phyloP scores from a whole-genome alignment of 208 protist genomes.

The Leishmania major region DNA sequence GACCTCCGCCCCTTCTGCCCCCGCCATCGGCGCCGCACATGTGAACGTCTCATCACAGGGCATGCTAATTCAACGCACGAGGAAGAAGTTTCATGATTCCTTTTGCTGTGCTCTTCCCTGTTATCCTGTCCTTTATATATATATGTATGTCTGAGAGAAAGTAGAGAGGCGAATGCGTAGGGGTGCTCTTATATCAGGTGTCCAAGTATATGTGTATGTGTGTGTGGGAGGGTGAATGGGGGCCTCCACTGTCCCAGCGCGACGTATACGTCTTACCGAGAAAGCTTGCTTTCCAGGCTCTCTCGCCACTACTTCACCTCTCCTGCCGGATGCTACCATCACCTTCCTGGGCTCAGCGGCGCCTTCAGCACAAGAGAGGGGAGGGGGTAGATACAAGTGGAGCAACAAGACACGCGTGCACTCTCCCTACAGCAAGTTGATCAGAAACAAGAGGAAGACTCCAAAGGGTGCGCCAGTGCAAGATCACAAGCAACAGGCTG shows the following conservation, averaged over 20 bases:
- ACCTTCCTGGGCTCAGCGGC: not conserved
- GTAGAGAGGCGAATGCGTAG: not conserved
- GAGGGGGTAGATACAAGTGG: not conserved
- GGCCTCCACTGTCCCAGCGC: not conserved
- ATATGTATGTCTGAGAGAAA: not conserved
- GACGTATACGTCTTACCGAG: not conserved
- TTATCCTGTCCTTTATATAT: not conserved
- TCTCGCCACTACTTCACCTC: not conserved
- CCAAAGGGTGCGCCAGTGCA: not conserved
- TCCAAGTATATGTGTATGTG: not conserved
- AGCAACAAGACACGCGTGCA: not conserved
- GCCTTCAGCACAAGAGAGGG: not conserved
- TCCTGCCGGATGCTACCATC: not conserved
- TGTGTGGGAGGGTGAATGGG: not conserved
- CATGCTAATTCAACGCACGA: not conserved
- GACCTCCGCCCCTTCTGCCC: not conserved
- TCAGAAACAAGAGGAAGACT: not conserved
- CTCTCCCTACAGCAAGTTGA: not conserved
- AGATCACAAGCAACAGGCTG: not conserved
- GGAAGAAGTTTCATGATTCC: not conserved
- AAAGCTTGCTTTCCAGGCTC: not conserved
- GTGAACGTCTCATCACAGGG: not conserved
- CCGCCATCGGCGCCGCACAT: not conserved
- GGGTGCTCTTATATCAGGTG: not conserved
- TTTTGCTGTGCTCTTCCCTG: not conserved